phyloP scores from a whole-genome alignment of 2,329 filamentous ascomycete genomes.

The Aspergillus hiratsukae region DNA sequence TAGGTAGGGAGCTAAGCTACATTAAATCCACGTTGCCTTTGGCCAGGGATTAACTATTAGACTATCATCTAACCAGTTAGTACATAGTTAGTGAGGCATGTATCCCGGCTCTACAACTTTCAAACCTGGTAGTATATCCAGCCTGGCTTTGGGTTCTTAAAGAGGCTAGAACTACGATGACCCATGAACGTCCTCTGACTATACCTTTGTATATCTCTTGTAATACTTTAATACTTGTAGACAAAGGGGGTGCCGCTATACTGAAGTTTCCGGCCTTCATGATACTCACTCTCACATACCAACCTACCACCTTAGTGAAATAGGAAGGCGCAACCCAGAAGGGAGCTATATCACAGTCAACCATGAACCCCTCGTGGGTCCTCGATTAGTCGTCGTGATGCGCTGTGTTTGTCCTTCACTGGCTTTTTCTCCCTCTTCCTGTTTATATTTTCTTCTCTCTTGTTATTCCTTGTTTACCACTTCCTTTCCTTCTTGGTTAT shows the following conservation, averaged over 20 bases:
- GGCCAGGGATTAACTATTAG: too few species aligned
- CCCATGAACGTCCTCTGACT: too few species aligned
- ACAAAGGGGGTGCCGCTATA: background rate
- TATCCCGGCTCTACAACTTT: too few species aligned
- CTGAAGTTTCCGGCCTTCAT: background rate
- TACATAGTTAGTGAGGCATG: too few species aligned
- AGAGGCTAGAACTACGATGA: too few species aligned
- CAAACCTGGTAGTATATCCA: too few species aligned
- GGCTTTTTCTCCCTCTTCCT: background rate
- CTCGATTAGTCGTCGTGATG: background rate
- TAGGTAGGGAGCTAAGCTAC: too few species aligned
- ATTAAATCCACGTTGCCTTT: too few species aligned
- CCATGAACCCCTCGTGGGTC: background rate
- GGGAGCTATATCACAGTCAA: background rate
- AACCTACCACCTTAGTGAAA: background rate
- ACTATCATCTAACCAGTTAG: too few species aligned
- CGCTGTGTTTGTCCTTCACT: background rate
- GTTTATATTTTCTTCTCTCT: background rate
- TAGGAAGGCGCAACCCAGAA: background rate
- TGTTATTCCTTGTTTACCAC: background rate
- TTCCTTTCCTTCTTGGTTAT: background rate
- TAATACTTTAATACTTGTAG: background rate
- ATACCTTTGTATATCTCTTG: too few species aligned
- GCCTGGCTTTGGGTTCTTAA: too few species aligned
- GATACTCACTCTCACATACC: background rate